These are phyloP conservation scores for Cladosporium colombiae DNA, from an alignment of 2,329 filamentous ascomycete species.

Conservation along the genomic window DNA sequence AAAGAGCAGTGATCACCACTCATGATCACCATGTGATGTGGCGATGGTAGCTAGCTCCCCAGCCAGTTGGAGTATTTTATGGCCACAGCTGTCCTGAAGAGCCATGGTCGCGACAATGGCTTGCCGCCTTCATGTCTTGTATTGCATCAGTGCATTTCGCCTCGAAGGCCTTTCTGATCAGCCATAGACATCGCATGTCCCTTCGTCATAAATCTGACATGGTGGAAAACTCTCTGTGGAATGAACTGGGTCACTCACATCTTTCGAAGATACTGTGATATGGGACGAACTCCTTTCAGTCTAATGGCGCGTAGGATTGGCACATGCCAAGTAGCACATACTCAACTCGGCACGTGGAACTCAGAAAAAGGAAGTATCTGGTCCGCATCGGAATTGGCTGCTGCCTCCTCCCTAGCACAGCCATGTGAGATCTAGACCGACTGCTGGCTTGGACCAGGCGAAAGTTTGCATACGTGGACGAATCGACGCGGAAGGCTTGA, in stretches of 20 bases:
- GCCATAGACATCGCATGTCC: neutral
- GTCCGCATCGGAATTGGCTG: neutral
- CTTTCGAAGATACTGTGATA: neutral
- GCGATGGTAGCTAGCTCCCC: neutral
- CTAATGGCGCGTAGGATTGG: neutral
- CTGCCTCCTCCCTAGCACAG: neutral
- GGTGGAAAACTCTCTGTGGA: neutral
- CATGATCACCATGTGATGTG: neutral
- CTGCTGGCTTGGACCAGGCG: neutral
- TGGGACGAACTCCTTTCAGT: neutral
- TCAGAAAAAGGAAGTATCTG: no score
- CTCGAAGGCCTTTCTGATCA: neutral
- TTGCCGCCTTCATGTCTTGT: neutral
- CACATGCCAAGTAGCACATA: neutral
- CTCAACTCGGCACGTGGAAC: rapidly evolving
- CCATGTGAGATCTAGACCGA: neutral
- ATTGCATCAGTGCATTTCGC: neutral
- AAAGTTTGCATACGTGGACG: neutral
- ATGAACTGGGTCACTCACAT: neutral
- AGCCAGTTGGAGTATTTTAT: neutral
- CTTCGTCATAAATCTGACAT: neutral
- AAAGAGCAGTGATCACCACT: neutral
- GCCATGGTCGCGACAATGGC: neutral
- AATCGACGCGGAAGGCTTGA: neutral
- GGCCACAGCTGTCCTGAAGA: neutral